These are phyloP conservation scores for Coemansia sp. DNA, from an alignment of 192 early-diverging fungal genomes.

Conservation along the genomic window DNA sequence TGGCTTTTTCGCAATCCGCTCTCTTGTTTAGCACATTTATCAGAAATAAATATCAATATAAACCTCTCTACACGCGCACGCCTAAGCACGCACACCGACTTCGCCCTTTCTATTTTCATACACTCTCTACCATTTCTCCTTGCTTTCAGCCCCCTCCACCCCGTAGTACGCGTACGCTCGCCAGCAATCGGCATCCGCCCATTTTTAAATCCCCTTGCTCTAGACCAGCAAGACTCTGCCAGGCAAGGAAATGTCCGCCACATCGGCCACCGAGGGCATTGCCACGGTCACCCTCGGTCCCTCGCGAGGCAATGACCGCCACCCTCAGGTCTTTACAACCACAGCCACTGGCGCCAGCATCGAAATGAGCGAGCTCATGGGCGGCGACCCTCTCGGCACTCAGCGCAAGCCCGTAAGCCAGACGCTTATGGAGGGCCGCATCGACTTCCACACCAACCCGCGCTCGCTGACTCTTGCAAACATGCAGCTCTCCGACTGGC, in stretches of 20 bases:
- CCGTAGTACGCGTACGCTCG: background rate
- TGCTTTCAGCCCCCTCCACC: background rate
- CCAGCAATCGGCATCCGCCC: background rate
- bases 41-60: too few relatives aligned
- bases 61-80: too few relatives aligned
- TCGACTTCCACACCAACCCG: conserved; percentile 49
- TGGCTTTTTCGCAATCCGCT: too few relatives aligned
- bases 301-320: conserved; percentile 12
- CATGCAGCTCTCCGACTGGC: conserved; percentile 59
- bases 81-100: too few relatives aligned
- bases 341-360: conserved; percentile 36
- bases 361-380: conserved; percentile 37
- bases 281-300: conserved; percentile 28
- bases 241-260: too few relatives aligned
- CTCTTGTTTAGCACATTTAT: too few relatives aligned
- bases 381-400: conserved; percentile 4
- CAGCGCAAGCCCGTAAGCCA: conserved; percentile 19
- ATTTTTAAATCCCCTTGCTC: background rate
- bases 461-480: conserved; percentile 38
- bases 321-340: conserved; percentile 24
- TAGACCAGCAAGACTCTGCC: background rate
- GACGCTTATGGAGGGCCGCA: conserved; percentile 30
- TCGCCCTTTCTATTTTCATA: too few relatives aligned
- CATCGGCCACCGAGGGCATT: conserved; percentile 7
- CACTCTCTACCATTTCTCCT: background rate